Base-by-base conservation (phyloP, 2,329 filamentous ascomycete genomes). In the Penicillium italicum region DNA sequence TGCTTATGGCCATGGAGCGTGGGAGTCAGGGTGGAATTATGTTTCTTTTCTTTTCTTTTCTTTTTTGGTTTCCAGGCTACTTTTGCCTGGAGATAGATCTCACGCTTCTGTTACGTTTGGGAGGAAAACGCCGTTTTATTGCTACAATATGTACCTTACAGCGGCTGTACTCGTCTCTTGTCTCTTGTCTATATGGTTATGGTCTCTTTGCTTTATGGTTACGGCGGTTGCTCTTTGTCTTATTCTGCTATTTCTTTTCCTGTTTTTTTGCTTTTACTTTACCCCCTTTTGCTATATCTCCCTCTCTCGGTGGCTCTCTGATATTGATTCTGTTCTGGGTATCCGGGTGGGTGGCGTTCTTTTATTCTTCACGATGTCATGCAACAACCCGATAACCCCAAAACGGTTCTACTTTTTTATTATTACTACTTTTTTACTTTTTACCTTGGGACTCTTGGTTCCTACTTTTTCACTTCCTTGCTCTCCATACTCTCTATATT, bases 311-410 rank as follows among this genome's bases (percentile, higher is more conserved):
- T 57, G 49, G 50, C 49, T 56, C 43, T 54, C 49, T 62, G 54
- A 48, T 61, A 52, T 50, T 50, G 36, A 33, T 48, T 36, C 46
- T 44, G 45, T 46, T 46, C 52, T 51, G 56, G 53, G 51, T 56
- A 54, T 56, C 47, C 12, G 50, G 55, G 50, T 47, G 44, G 59
- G 58, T 34, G 62, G 62, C 62, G 62, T 64, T 63, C 57, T 62
- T 52, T 57, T 56, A 55, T 62, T 62, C 53, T 48, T 63, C 42
- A 64, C 60, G 62, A 64, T 62, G 62, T 62, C 48, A 64, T 58
- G 62, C 59, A 58, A 58, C 34, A 38, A 60, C 33, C 49, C 54
- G 30, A 57, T 45, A 57, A 53, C 46, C 59, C 44, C 46, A 62
- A 62, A 59, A 55, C 40, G 31, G 43, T 53, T 52, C 33, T 34